Base-by-base conservation (phyloP, 164 flowering plant species). In the Macadamia tetraphylla region DNA sequence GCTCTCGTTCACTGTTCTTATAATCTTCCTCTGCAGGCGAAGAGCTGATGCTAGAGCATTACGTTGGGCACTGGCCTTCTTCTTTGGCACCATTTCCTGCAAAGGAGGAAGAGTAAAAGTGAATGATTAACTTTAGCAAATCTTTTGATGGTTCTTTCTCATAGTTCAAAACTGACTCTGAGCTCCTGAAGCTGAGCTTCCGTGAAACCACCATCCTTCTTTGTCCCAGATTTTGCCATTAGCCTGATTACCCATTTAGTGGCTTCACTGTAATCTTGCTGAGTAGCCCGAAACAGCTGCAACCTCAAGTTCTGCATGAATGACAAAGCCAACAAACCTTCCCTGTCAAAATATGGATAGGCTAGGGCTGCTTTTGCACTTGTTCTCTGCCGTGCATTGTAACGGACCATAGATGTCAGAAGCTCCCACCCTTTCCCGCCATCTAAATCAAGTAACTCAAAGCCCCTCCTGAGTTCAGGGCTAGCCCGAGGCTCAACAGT, bases 371-470 rank as follows among this genome's bases (percentile, higher is more conserved):
- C 83, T 77, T 92, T 94, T 23, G 97, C 99, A 70, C 97, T 94
- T 13, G 86, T 79, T 75, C 97, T 86, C 75, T 81, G 89, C 40
- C 97, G 78, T 53, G 99, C 97, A 80, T 89, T 89, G 74, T 80
- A 94, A 10, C 97, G 89, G 46, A 94, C 90, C 97, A 92, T 94
- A 17, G 97, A 92, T 29, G 94, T 87, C 48, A 94, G 74, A 67
- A 94, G 97, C 71, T 94, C 99, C 99, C 97, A 94, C 58, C 99
- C 97, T 67, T 80, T 85, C 17, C 95, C 97, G 62, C 87, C 91
- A 77, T 94, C 97, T 72, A 89, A 79, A 77, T 92, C 96, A 70
- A 94, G 78, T 77, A 94, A 67, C 77, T 92, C 89, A 65, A 94
- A 89, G 57, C 99, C 99, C 74, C 72, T 88, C 29, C 94, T 77